Evolutionary conservation across 441 rosid genomes (phyloP).

Genomic region (Pelargonium citronellum): DNA sequence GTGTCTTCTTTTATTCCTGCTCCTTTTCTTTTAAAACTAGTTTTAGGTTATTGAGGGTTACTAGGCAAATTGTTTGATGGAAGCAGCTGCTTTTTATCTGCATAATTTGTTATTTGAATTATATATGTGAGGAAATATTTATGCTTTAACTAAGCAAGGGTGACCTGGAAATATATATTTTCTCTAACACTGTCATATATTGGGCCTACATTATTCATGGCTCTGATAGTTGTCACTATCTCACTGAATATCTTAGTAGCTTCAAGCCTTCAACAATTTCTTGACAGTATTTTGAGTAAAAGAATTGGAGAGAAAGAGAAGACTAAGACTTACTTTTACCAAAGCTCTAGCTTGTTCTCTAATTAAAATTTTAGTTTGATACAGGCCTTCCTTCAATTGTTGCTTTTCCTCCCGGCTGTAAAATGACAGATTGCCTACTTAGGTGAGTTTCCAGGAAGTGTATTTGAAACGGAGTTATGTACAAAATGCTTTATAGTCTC

Average conservation of each 20-base stretch:
- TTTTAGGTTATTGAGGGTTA: too few relatives aligned
- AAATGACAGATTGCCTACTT: constrained; percentile 52
- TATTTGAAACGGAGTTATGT: neutral
- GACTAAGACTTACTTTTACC: neutral
- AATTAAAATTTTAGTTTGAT: constrained; percentile 17
- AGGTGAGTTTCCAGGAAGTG: constrained; percentile 47
- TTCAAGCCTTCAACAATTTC: neutral
- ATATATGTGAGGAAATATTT: neutral
- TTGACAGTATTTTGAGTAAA: neutral
- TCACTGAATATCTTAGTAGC: neutral
- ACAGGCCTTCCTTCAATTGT: constrained; percentile 80
- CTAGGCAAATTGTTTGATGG: neutral
- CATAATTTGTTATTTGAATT: neutral
- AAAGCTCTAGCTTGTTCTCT: constrained; percentile 1
- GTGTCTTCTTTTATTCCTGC: neutral
- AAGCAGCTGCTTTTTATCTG: neutral
- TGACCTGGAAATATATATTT: neutral
- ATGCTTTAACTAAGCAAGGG: neutral
- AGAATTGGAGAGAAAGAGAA: neutral
- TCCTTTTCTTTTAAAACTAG: neutral
- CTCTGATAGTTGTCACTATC: neutral
- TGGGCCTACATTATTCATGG: neutral
- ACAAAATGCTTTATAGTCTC: neutral
- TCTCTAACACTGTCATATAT: neutral
- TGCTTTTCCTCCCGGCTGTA: constrained; percentile 75